Base-by-base conservation (phyloP, 768 basidiomycete species). In the Steccherinum ochraceum region DNA sequence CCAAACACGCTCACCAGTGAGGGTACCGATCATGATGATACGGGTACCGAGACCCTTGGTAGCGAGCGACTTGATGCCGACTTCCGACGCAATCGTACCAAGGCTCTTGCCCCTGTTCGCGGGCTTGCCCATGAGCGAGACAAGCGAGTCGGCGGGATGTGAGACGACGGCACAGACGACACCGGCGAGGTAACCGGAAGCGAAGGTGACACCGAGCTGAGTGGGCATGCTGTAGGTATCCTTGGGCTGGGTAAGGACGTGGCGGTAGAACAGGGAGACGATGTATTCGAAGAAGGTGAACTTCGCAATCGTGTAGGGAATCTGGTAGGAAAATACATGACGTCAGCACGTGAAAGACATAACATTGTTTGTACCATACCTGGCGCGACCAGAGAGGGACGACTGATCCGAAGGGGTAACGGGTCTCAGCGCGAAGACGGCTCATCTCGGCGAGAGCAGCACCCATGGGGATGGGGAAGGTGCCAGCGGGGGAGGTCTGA, bases 251-350 rank as follows among this genome's bases (percentile, higher is more conserved):
- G 84, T 78, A 72, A 93, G 86, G 68, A 92, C 87, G 65, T 88
- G 81, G 57, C 86, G 90, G 71, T 91, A 91, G 76, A 94, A 93
- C 60, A 88, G 67, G 63, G 83, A 77, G 66, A 87, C 89, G 60
- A 88, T 87, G 77, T 85, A 84, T 69, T 93, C 91, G 68, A 85
- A 94, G 80, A 90, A 92, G 81, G 81, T 91, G 82, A 96, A 96
- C 73, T 96, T 96, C 76, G 93, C 93, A 93, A 96, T 94, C 63
- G 93, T 96, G 78, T 96, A 96, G 49, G 93, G 93, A 63, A 95
- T 93, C 87, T 95, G 67, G n/a, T n/a, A n/a, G n/a, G n/a, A n/a
- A n/a, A n/a, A n/a, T n/a, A n/a, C n/a, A n/a, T n/a, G n/a, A n/a
- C n/a, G n/a, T n/a, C n/a, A n/a, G n/a, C n/a, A n/a, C n/a, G n/a